Evolutionary conservation across 2,329 filamentous ascomycete genomes (phyloP).

Genomic region (Myriosclerotinia curreyana): DNA sequence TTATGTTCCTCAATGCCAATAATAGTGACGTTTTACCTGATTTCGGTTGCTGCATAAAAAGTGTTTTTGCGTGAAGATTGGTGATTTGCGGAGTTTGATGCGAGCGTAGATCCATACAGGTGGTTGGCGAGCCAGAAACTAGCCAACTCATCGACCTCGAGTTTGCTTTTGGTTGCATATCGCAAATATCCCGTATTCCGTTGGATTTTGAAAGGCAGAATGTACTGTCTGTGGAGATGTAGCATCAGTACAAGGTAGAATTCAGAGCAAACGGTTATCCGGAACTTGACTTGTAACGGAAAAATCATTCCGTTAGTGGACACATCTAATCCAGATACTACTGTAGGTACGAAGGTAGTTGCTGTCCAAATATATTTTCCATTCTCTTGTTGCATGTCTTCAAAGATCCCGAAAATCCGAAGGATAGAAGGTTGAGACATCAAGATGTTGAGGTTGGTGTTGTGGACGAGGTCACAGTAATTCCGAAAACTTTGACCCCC

Average conservation of each 20-base stretch:
- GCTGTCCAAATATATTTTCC: not conserved
- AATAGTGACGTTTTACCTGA: not conserved
- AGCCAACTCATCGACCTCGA: not conserved
- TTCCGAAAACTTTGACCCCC: not conserved
- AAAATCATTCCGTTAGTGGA: not conserved
- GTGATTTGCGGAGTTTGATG: not conserved
- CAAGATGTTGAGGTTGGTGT: not conserved
- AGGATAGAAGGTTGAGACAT: not conserved
- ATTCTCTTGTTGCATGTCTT: not conserved
- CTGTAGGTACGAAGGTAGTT: not conserved
- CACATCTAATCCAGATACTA: not conserved
- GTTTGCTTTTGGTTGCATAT: not conserved
- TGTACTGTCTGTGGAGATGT: not conserved
- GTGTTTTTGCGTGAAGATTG: no score
- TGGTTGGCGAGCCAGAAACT: no score
- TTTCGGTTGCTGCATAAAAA: no score
- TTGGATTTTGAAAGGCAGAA: no score
- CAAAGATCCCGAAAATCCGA: slow-evolving; percentile 5
- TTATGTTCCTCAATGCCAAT: not conserved
- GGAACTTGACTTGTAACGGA: not conserved
- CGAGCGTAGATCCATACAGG: not conserved
- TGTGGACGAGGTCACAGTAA: not conserved
- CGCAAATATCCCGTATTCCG: not conserved
- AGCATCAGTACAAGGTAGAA: not conserved
- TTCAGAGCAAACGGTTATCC: not conserved